phyloP scores from a whole-genome alignment of 2,329 filamentous ascomycete species.

The Botrytis porri region DNA sequence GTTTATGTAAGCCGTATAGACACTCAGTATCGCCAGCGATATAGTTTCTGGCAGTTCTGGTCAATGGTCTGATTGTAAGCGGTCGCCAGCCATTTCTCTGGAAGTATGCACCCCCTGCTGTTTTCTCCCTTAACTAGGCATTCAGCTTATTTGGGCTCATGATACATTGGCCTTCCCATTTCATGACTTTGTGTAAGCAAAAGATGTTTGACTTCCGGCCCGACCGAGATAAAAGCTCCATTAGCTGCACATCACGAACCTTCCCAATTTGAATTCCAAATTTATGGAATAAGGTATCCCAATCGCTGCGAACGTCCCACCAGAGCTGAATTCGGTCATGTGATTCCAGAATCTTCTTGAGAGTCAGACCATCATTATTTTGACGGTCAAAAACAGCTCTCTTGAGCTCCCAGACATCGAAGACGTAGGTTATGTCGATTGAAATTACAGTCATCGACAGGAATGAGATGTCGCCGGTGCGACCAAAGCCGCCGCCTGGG shows the following conservation, averaged over 20 bases:
- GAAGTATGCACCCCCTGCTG: neutral
- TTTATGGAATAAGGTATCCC: neutral
- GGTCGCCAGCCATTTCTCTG: neutral
- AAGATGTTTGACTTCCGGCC: neutral
- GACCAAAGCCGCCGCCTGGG: conserved; percentile 1
- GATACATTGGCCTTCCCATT: neutral
- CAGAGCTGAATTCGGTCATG: neutral
- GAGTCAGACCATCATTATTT: neutral
- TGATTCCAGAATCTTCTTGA: neutral
- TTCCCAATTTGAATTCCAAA: neutral
- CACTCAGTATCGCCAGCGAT: conserved; percentile 2
- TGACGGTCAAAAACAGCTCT: neutral
- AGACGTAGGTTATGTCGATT: neutral
- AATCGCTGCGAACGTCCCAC: conserved; percentile 10
- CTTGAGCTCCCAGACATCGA: neutral
- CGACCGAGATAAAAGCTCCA: neutral
- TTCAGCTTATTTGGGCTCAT: neutral
- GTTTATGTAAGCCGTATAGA: neutral
- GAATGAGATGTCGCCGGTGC: neutral
- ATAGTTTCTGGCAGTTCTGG: neutral
- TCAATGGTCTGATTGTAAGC: neutral
- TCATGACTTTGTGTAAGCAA: neutral
- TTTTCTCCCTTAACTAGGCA: neutral
- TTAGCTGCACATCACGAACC: neutral
- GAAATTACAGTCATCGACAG: neutral